Evolutionary conservation across 2,329 filamentous ascomycete species (phyloP), one percentile per base, ranked within the genome.

Genomic region (Scedosporium boydii): DNA sequence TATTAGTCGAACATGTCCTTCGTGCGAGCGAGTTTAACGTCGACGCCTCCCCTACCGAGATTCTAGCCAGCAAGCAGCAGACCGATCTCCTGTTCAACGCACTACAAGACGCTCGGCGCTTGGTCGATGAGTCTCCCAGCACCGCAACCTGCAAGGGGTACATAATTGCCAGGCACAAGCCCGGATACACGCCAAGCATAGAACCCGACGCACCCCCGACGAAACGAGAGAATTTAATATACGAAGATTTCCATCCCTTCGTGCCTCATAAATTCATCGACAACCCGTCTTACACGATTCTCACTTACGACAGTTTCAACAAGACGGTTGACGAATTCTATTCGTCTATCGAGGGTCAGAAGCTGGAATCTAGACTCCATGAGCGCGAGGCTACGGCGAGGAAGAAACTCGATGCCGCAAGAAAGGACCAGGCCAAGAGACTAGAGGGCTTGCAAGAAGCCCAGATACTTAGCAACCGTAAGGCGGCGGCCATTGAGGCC

Each of bases 221-320:
- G 29, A 77, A 76, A 61, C 71, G 75, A 9, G 74, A 77, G 3
- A 77, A 79, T 56, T 71, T 95, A 5, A 77, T 96, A 1, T 99
- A 97, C 70, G 90, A 97, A 62, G 95, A 99, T 69, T 98, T 97
- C 69, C 93, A 98, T 68, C 95, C 95, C 0, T 98, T 98, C 73
- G 79, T 88, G 46, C 95, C 95, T 0, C 79, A 82, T 23, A 93
- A 98, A 67, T 89, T 96, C 65, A 84, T 87, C 65, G 79, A 83
- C 6, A 86, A 92, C 62, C 77, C 85, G 0, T 76, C 80, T 0
- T 83, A 87, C 26, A 82, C 85, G 3, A 85, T 96, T 16, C 70
- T 98, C 12, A 84, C 90, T 61, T 92, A 93, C 67, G 83, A 91
- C 6, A 89, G 87, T 9, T 98, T 96, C 78, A 97, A 97, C 73